phyloP scores from a whole-genome alignment of 177 flowering plant genomes.

The Vitis hybrid region DNA sequence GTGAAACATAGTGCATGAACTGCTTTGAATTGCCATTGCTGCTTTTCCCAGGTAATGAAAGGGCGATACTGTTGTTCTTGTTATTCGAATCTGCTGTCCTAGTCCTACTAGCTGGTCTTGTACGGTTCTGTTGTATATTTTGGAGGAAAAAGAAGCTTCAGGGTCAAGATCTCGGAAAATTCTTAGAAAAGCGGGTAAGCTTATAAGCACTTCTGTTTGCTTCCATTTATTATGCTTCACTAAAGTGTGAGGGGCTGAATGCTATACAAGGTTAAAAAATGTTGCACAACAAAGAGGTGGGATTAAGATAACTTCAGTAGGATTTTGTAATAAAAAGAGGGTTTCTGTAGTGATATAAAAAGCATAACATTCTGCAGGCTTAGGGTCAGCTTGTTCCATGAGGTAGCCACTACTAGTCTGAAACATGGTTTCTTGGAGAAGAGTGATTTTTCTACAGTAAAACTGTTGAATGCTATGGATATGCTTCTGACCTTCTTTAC shows the following conservation, averaged over 20 bases:
- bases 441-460: no score
- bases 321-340: no score
- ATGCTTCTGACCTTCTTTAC: not conserved
- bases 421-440: no score
- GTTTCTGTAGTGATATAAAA: no score
- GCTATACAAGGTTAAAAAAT: no score
- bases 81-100: slow-evolving; percentile 57
- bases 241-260: no score
- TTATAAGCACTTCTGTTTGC: not conserved
- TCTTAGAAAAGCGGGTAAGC: slow-evolving; percentile 77
- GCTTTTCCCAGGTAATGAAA: slow-evolving; percentile 61
- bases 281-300: no score
- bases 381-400: no score
- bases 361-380: no score
- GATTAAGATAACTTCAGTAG: no score
- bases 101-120: slow-evolving; percentile 47
- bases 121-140: slow-evolving; percentile 75
- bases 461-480: not conserved
- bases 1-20: not conserved
- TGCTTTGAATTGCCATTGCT: not conserved
- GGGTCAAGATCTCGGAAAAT: slow-evolving; percentile 57
- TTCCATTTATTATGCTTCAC: not conserved
- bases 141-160: slow-evolving; percentile 84
- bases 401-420: no score
- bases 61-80: slow-evolving; percentile 57